Percentiles rank a stretch among this genome's conserved stretches.
phyloP scores from a whole-genome alignment of 148 eudicot species.

The Vaccinium corymbosum region DNA sequence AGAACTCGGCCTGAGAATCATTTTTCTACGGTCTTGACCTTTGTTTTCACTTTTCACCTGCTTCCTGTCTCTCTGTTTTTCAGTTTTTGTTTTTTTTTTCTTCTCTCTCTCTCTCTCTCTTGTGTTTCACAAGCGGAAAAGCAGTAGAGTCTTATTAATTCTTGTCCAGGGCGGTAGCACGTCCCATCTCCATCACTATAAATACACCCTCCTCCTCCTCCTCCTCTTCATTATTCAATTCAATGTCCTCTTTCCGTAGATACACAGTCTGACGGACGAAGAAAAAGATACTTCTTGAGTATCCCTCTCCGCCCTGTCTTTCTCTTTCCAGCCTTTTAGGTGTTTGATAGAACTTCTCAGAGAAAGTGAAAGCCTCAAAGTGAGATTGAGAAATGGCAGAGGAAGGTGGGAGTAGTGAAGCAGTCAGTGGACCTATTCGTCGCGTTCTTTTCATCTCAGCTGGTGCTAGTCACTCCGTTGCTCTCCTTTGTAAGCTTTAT shows the following conservation, averaged over 20 bases:
- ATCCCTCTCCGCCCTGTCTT: neutral
- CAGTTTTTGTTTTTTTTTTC: too few relatives aligned
- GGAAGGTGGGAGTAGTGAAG: constrained; percentile 20
- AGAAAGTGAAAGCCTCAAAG: neutral
- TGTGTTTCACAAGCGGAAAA: neutral
- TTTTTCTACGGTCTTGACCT: too few relatives aligned
- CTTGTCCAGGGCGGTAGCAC: neutral
- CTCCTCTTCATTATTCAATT: neutral
- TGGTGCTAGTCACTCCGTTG: constrained; percentile 94
- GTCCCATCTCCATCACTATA: neutral
- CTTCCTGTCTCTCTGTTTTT: too few relatives aligned
- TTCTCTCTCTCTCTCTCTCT: too few relatives aligned
- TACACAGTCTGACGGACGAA: neutral
- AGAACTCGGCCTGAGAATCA: too few relatives aligned
- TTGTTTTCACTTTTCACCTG: too few relatives aligned
- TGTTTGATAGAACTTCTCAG: neutral
- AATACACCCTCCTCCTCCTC: neutral
- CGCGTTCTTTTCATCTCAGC: constrained; percentile 71
- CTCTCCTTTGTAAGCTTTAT: constrained; percentile 65
- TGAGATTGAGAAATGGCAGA: constrained; percentile 24
- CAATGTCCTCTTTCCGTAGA: neutral
- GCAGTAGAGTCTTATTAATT: neutral
- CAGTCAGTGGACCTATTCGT: constrained; percentile 25
- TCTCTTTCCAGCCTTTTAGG: neutral
- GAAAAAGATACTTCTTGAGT: neutral